Evolutionary conservation across 2,329 filamentous ascomycete genomes (phyloP).

Genomic region (Diplodia scrobiculata): DNA sequence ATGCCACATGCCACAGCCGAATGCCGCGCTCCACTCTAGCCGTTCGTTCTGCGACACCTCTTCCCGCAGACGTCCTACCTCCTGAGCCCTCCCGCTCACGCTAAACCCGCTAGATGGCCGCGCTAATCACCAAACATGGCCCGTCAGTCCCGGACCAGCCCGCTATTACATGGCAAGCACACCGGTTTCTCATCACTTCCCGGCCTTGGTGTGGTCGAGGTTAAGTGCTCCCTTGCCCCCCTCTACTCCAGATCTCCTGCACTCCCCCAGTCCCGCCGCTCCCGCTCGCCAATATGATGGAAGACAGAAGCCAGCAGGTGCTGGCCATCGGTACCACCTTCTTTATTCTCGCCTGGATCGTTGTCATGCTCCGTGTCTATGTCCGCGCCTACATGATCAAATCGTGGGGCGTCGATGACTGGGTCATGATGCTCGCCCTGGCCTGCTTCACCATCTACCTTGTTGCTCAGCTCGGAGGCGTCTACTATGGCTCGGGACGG

Average conservation of each 20-base stretch:
- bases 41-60: constrained; percentile 9
- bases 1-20: constrained; percentile 6
- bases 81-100: constrained; percentile 17
- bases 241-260: background rate
- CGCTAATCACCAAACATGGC: constrained; percentile 8
- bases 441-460: constrained; percentile 47
- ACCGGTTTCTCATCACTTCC: background rate
- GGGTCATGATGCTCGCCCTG: constrained; percentile 46
- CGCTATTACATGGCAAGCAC: background rate
- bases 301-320: constrained; percentile 35
- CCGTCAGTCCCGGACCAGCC: background rate
- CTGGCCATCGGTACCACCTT: constrained; percentile 43
- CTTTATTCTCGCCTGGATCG: constrained; percentile 44
- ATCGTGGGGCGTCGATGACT: constrained; percentile 48
- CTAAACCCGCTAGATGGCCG: constrained; percentile 1
- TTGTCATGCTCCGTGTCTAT: constrained; percentile 44
- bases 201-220: constrained; percentile 18
- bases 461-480: constrained; percentile 45
- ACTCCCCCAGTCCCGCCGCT: background rate
- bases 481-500: constrained; percentile 46
- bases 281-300: constrained; percentile 26
- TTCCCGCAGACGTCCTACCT: constrained; percentile 16
- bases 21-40: constrained; percentile 15
- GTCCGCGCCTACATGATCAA: constrained; percentile 44
- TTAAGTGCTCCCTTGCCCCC: constrained; percentile 19